A percentile compares a stretch with the other conserved stretches of the same genome.
These are phyloP conservation scores for Lichtheimia corymbifera DNA, from an alignment of 371 early-diverging fungal genomes.

Conservation along the genomic window DNA sequence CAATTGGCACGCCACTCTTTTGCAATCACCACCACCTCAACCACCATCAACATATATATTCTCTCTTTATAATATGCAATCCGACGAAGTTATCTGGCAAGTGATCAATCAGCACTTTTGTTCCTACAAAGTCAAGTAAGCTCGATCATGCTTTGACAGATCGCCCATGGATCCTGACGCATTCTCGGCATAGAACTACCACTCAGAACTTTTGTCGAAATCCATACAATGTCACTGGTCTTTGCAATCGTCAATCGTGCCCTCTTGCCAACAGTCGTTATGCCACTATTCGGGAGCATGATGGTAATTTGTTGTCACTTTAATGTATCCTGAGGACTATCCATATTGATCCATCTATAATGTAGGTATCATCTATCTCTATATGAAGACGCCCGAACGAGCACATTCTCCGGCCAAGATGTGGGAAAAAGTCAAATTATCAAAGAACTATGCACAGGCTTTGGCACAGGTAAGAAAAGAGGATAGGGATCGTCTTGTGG, in stretches of 20 bases:
- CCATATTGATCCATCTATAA: not conserved
- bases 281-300: conserved; percentile 95
- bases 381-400: conserved; percentile 97
- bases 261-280: conserved; percentile 98
- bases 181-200: conserved; percentile 13
- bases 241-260: conserved; percentile 96
- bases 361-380: conserved; percentile 81
- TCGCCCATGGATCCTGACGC: not conserved
- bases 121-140: conserved; percentile 94
- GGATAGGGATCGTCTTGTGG: not conserved
- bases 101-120: conserved; percentile 93
- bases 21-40: no score
- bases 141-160: conserved; percentile 1
- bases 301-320: conserved; percentile 53
- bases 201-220: conserved; percentile 91
- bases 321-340: not conserved
- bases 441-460: conserved; percentile 93
- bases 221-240: conserved; percentile 98
- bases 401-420: conserved; percentile 93
- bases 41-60: no score
- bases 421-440: conserved; percentile 96
- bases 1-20: no score
- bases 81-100: conserved; percentile 87
- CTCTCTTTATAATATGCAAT: conserved; percentile 30
- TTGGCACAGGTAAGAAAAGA: conserved; percentile 67